Percentiles rank a stretch among this genome's conserved stretches.
These are phyloP conservation scores for Candida golubevii DNA, from an alignment of 805 yeast genomes.

Conservation along the genomic window DNA sequence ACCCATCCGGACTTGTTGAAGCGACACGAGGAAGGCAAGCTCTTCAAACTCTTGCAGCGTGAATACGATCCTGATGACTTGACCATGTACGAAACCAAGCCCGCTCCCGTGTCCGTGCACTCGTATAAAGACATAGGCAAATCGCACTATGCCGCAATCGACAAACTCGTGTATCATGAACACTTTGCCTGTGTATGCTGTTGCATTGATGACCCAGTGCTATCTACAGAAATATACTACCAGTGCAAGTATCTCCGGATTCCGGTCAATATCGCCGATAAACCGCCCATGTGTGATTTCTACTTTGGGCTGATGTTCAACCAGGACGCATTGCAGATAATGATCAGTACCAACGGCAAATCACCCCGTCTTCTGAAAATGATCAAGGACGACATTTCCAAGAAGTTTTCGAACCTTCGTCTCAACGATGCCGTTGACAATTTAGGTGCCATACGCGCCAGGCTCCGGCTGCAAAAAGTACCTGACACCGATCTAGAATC, in stretches of 20 bases:
- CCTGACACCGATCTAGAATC: conserved; percentile 44
- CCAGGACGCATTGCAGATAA: conserved; percentile 68
- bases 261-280: conserved; percentile 78
- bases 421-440: conserved; percentile 58
- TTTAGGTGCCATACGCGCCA: conserved; percentile 51
- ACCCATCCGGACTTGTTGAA: conserved; percentile 27
- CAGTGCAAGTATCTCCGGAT: conserved; percentile 42
- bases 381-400: conserved; percentile 50
- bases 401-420: conserved; percentile 39
- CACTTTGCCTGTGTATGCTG: conserved; percentile 65
- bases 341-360: conserved; percentile 81
- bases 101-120: conserved; percentile 7
- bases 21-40: conserved; percentile 32
- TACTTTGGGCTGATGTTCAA: conserved; percentile 78
- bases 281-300: conserved; percentile 79
- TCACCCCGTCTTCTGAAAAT: conserved; percentile 68
- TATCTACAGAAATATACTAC: conserved; percentile 55
- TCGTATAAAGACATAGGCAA: conserved; percentile 9
- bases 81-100: conserved; percentile 41
- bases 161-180: conserved; percentile 30
- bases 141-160: conserved; percentile 27
- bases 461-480: conserved; percentile 41
- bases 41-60: conserved; percentile 40
- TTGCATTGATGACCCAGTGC: conserved; percentile 67
- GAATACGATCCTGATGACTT: conserved; percentile 47